A percentile compares a stretch with the other conserved stretches of the same genome.
Conservation (phyloP, 2,329 filamentous ascomycete genomes). For the Pseudogymnoascus sp. region DNA sequence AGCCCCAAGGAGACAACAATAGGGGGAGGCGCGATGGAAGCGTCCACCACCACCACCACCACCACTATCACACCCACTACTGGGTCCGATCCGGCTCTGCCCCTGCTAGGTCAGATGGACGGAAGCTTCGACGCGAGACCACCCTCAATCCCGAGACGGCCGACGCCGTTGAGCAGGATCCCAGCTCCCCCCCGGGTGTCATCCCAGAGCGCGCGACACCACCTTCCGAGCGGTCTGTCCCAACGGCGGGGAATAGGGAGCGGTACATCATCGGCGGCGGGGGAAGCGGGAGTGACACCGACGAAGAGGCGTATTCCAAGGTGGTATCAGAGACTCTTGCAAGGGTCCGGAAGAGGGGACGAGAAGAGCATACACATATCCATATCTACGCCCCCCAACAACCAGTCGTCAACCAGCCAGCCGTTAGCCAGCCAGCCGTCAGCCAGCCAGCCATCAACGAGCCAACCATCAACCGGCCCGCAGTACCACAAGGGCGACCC, state of each 20-base stretch:
- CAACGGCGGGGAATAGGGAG: slow-evolving; percentile 16
- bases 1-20: not conserved
- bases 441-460: not conserved
- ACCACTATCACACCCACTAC: slow-evolving; percentile 56
- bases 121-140: slow-evolving; percentile 6
- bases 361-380: slow-evolving; percentile 25
- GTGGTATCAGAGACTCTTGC: slow-evolving; percentile 18
- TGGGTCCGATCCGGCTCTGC: slow-evolving; percentile 33
- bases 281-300: not conserved
- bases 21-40: not conserved
- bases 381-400: slow-evolving; percentile 25
- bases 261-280: slow-evolving; percentile 20
- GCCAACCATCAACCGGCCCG: not conserved
- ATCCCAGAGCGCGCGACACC: slow-evolving; percentile 11
- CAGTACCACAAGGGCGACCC: slow-evolving; percentile 2
- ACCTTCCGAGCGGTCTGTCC: slow-evolving; percentile 14
- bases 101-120: slow-evolving; percentile 14
- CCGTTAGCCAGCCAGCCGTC: too few relatives aligned
- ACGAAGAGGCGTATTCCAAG: slow-evolving; percentile 15
- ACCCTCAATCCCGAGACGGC: slow-evolving; percentile 10
- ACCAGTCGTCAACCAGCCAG: too few relatives aligned
- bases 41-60: slow-evolving; percentile 36
- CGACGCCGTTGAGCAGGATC: slow-evolving; percentile 7
- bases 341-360: slow-evolving; percentile 11
- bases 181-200: slow-evolving; percentile 2